These are phyloP conservation scores for Fraxinus cuspidata DNA, from an alignment of 257 asterid genomes.

Conservation along the genomic window DNA sequence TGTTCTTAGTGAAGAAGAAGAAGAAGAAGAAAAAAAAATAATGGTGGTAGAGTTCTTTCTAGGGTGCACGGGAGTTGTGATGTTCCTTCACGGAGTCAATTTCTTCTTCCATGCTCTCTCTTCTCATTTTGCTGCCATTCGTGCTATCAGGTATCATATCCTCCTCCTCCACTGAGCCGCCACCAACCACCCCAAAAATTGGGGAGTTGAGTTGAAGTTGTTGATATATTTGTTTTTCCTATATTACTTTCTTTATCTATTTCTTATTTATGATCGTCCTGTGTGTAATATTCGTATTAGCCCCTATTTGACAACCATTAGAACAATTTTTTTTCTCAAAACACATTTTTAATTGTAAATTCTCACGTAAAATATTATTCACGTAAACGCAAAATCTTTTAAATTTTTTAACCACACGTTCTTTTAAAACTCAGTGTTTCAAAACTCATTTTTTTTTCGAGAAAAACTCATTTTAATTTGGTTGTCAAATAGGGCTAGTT, in stretches of 20 bases:
- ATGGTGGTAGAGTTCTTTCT: conserved; percentile 59
- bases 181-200: neutral
- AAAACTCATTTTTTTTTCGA: too few species aligned
- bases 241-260: neutral
- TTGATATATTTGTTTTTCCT: neutral
- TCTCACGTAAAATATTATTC: too few species aligned
- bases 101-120: conserved; percentile 61
- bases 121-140: conserved; percentile 40
- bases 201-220: neutral
- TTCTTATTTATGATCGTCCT: too few species aligned
- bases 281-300: too few species aligned
- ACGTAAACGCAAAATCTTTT: too few species aligned
- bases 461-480: too few species aligned
- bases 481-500: too few species aligned
- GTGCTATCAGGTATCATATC: conserved; percentile 49
- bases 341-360: too few species aligned
- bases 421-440: too few species aligned
- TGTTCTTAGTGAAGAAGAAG: neutral
- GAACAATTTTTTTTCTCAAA: too few species aligned
- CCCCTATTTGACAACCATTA: too few species aligned
- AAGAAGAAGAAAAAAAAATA: conserved; percentile 8
- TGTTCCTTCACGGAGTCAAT: conserved; percentile 67
- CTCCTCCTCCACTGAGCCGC: neutral
- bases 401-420: too few species aligned
- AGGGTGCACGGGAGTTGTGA: conserved; percentile 70